These are phyloP conservation scores for Trichoderma erinaceum DNA, from an alignment of 495 filamentous ascomycete genomes.

Conservation along the genomic window DNA sequence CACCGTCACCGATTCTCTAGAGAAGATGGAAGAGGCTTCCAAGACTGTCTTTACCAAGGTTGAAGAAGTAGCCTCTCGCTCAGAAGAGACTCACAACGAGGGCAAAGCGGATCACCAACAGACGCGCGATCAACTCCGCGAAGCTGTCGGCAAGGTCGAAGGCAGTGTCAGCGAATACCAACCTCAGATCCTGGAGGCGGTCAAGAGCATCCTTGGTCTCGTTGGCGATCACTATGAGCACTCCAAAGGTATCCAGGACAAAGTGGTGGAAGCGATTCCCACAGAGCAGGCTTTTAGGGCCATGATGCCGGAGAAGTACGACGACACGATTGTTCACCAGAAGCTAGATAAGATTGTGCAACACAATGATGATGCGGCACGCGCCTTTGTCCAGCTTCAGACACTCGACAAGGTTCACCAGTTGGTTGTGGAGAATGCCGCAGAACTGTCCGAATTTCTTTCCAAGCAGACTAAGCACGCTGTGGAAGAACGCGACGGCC, in stretches of 20 bases:
- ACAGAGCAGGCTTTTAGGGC: slow-evolving; percentile 27
- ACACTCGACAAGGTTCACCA: slow-evolving; percentile 85
- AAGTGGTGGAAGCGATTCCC: slow-evolving; percentile 47
- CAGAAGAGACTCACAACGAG: slow-evolving; percentile 69
- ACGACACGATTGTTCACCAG: slow-evolving; percentile 65
- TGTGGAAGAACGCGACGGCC: slow-evolving; percentile 70
- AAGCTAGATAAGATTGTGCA: slow-evolving; percentile 83
- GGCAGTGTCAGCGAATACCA: slow-evolving; percentile 71
- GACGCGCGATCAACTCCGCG: slow-evolving; percentile 68
- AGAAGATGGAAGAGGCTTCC: slow-evolving; percentile 77
- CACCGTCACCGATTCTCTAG: slow-evolving; percentile 74
- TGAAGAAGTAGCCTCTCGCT: slow-evolving; percentile 65
- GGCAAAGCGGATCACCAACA: slow-evolving; percentile 69
- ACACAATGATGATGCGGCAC: slow-evolving; percentile 52
- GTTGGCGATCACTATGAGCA: slow-evolving; percentile 78
- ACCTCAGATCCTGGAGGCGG: slow-evolving; percentile 72
- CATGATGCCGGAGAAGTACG: slow-evolving; percentile 45
- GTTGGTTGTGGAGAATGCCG: slow-evolving; percentile 80
- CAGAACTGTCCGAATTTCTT: slow-evolving; percentile 81
- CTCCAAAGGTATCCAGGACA: slow-evolving; percentile 51
- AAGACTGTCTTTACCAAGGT: slow-evolving; percentile 76
- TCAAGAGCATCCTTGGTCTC: slow-evolving; percentile 75
- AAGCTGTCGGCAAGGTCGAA: slow-evolving; percentile 63
- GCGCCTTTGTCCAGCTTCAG: slow-evolving; percentile 56
- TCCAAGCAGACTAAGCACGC: slow-evolving; percentile 70